phyloP scores from a whole-genome alignment of 2,329 filamentous ascomycete species.

The Fusarium sarcochroum region DNA sequence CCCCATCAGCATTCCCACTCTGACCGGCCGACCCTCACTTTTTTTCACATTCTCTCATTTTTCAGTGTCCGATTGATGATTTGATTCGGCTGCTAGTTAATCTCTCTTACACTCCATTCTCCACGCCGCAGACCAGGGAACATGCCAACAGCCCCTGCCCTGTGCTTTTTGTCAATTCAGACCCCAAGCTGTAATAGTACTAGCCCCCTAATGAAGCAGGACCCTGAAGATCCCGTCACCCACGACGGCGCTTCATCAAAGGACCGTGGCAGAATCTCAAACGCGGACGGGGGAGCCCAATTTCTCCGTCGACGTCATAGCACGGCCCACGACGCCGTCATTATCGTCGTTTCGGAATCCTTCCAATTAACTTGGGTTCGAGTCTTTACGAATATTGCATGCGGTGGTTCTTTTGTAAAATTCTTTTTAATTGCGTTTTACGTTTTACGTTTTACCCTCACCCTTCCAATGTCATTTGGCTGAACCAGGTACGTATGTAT shows the following conservation, averaged over 20 bases:
- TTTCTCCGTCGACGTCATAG: constrained; percentile 46
- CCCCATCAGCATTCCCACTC: constrained; percentile 27
- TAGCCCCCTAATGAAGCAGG: constrained; percentile 40
- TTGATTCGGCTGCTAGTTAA: constrained; percentile 7
- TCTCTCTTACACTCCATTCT: constrained; percentile 18
- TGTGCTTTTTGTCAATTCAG: not conserved
- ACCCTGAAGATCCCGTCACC: constrained; percentile 47
- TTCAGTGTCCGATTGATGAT: constrained; percentile 20
- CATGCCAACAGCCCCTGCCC: constrained; percentile 7
- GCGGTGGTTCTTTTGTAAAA: not conserved
- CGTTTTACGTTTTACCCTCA: too few species aligned
- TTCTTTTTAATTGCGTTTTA: too few species aligned
- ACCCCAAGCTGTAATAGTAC: constrained; percentile 27
- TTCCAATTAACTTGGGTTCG: constrained; percentile 30
- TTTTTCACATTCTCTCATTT: constrained; percentile 11
- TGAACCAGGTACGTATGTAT: not conserved
- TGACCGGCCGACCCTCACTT: constrained; percentile 12
- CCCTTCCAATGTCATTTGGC: not conserved
- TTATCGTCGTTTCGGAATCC: constrained; percentile 31
- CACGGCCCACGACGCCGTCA: constrained; percentile 32
- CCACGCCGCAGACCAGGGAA: constrained; percentile 20
- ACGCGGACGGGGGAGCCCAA: constrained; percentile 28
- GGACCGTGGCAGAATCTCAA: constrained; percentile 34
- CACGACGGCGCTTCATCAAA: constrained; percentile 26
- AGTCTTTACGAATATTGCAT: constrained; percentile 19